These are phyloP conservation scores for Capsicum rhomboideum DNA, from an alignment of 257 asterid species.

Conservation along the genomic window DNA sequence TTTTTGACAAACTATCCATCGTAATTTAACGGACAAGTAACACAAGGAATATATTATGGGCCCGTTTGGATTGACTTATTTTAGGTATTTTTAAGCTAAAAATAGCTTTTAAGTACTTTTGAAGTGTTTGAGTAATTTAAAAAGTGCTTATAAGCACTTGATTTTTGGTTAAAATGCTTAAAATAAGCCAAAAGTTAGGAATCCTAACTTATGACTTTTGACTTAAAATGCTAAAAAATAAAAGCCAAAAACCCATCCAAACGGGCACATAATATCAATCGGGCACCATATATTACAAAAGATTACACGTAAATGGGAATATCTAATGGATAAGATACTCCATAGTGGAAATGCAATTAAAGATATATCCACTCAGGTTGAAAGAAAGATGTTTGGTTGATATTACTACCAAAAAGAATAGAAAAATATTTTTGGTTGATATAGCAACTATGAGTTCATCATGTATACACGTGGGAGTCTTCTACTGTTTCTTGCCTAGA, in stretches of 20 bases:
- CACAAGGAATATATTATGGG: background rate
- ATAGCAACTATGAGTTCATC: background rate
- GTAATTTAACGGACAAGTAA: background rate
- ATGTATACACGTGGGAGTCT: background rate
- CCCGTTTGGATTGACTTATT: too few relatives aligned
- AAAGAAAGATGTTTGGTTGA: background rate
- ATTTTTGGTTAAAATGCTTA: too few relatives aligned
- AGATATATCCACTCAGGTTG: conserved; percentile 22
- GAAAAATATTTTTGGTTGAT: background rate
- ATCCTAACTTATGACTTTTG: too few relatives aligned
- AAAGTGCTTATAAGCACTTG: too few relatives aligned
- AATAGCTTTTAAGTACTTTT: too few relatives aligned
- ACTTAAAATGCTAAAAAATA: too few relatives aligned
- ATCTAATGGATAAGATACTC: conserved; percentile 3
- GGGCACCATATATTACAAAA: background rate
- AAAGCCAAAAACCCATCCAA: too few relatives aligned
- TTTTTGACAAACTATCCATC: background rate
- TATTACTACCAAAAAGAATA: background rate
- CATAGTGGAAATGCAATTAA: conserved; percentile 12
- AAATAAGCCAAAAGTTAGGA: too few relatives aligned
- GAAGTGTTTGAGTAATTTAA: too few relatives aligned
- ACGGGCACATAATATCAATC: background rate
- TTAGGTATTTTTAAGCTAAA: too few relatives aligned
- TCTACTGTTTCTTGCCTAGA: background rate
- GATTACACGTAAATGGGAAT: background rate